phyloP scores from a whole-genome alignment of 768 basidiomycete species.

The Lyophyllum atratum region DNA sequence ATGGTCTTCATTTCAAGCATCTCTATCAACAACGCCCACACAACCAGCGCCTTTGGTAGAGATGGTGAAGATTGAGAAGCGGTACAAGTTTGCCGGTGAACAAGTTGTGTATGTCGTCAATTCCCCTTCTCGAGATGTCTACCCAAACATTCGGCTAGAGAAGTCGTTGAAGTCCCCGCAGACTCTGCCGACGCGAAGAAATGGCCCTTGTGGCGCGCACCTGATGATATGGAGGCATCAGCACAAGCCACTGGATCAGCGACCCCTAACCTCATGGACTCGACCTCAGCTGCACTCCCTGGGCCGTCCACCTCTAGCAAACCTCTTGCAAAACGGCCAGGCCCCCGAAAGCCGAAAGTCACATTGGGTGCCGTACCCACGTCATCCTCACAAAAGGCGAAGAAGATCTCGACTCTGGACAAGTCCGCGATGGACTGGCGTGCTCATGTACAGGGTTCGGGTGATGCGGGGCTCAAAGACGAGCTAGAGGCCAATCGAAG shows the following conservation, averaged over 20 bases:
- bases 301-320: slow-evolving; percentile 21
- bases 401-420: slow-evolving; percentile 81
- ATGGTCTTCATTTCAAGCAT: slow-evolving; percentile 72
- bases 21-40: slow-evolving; percentile 41
- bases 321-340: slow-evolving; percentile 45
- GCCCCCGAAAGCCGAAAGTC: slow-evolving; percentile 68
- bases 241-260: slow-evolving; percentile 5
- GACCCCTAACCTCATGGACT: slow-evolving; percentile 1
- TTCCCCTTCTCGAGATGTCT: background rate
- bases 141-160: slow-evolving; percentile 42
- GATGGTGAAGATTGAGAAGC: slow-evolving; percentile 68
- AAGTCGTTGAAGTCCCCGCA: slow-evolving; percentile 72
- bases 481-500: slow-evolving; percentile 76
- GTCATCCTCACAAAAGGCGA: slow-evolving; percentile 50
- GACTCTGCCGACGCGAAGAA: slow-evolving; percentile 74
- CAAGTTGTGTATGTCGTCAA: slow-evolving; percentile 58
- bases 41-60: slow-evolving; percentile 29
- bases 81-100: slow-evolving; percentile 77
- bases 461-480: slow-evolving; percentile 50
- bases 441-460: slow-evolving; percentile 53
- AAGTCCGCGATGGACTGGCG: slow-evolving; percentile 90
- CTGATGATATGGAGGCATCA: slow-evolving; percentile 7
- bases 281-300: background rate
- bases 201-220: slow-evolving; percentile 61
- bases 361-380: slow-evolving; percentile 56